Evolutionary conservation across 345 rosid genomes (phyloP), one percentile per base, ranked within the genome.

Genomic region (Pistacia atlantica): DNA sequence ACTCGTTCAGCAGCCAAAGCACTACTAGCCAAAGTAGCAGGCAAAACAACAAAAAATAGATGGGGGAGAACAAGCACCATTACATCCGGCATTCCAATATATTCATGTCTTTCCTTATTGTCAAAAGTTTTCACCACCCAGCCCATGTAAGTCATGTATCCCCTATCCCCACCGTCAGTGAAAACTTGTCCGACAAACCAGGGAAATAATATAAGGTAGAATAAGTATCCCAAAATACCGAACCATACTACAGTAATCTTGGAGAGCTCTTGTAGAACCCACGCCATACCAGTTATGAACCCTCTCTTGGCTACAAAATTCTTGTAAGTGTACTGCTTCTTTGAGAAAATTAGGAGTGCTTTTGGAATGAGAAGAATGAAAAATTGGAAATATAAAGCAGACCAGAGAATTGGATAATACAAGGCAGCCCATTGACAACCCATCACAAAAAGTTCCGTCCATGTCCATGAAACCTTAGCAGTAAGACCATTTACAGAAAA

Each of bases 391-490:
- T 65, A 86, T 12, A 93, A 22, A 76, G 77, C 71, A 77, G 83
- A 80, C 93, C 97, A 93, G 77, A 96, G 68, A 71, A 92, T 63
- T 1, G 97, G 96, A 85, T 81, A 83, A 77, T 95, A 95, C 78
- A 92, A 81, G 38, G 86, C 86, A 52, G 80, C 90, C 97, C 97
- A 93, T 56, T 92, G 97, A 84, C 88, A 78, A 54, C 97, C 99
- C 97, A 96, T 91, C 76, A 92, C 95, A 64, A 76, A 81, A 73
- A 93, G 89, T 83, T 96, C 99, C 76, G 83, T 92, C 99, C 98
- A 96, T 17, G 97, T 90, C 99, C 99, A 93, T 3, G 90, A 84
- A 69, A 91, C 64, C 82, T 83, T 79, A 76, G 86, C 83, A 80
- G 80, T 82, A 25, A 84, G 85, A 78, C 98, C 95, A 66, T 93